These are phyloP conservation scores for Vicia villosa DNA, from an alignment of 306 rosid genomes.

Conservation along the genomic window DNA sequence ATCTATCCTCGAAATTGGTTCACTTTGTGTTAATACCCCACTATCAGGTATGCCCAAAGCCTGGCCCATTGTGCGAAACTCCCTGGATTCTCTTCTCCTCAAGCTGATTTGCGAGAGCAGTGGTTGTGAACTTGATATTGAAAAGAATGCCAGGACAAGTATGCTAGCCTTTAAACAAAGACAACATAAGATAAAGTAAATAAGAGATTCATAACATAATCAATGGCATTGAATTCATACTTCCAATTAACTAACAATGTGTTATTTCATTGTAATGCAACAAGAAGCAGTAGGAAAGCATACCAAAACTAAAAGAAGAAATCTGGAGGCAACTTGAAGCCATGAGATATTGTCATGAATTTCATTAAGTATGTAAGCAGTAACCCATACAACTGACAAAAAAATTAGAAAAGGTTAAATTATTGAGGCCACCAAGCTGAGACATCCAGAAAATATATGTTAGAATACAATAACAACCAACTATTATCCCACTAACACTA, in stretches of 20 bases:
- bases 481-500: too few relatives aligned
- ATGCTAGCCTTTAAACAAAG: constrained; percentile 74
- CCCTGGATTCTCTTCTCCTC: constrained; percentile 71
- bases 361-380: constrained; percentile 79
- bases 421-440: constrained; percentile 17
- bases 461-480: not conserved
- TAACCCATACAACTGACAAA: constrained; percentile 79
- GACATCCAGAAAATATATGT: not conserved
- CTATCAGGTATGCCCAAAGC: constrained; percentile 97
- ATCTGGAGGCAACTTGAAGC: constrained; percentile 87
- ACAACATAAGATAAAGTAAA: constrained; percentile 40
- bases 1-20: constrained; percentile 56
- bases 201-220: constrained; percentile 22
- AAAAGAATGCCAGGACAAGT: constrained; percentile 79
- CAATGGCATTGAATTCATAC: constrained; percentile 23
- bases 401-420: constrained; percentile 34
- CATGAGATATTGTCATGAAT: constrained; percentile 78
- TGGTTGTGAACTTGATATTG: constrained; percentile 95
- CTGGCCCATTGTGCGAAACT: constrained; percentile 84
- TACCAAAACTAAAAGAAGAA: constrained; percentile 78
- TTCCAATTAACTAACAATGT: constrained; percentile 28
- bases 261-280: constrained; percentile 23
- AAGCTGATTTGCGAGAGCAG: constrained; percentile 92
- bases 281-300: constrained; percentile 30
- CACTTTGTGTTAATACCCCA: constrained; percentile 63